Percentiles rank a stretch among this genome's conserved stretches.
These are phyloP conservation scores for Ascodesmis nigricans DNA, from an alignment of 495 filamentous ascomycete genomes.

Conservation along the genomic window DNA sequence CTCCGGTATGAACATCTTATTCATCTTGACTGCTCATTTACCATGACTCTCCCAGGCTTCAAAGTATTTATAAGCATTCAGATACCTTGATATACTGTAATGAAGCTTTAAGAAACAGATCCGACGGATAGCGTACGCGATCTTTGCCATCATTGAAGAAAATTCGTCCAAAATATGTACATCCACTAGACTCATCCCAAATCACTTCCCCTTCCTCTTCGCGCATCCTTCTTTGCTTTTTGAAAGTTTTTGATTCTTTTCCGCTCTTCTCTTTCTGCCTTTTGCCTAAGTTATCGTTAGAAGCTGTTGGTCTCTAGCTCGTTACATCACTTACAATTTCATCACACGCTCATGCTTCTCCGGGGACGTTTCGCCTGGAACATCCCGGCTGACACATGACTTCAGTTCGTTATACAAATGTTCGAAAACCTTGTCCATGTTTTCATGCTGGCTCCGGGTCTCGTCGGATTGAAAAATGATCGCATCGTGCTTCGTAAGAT, in stretches of 20 bases:
- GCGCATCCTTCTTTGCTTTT: constrained; percentile 2
- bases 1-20: too few relatives aligned
- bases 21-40: too few relatives aligned
- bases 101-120: too few relatives aligned
- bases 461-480: constrained; percentile 48
- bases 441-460: constrained; percentile 40
- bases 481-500: constrained; percentile 28
- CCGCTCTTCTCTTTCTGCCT: background rate
- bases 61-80: too few relatives aligned
- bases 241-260: constrained; percentile 1
- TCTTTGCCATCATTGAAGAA: too few relatives aligned
- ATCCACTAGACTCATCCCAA: too few relatives aligned
- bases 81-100: too few relatives aligned
- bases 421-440: constrained; percentile 40
- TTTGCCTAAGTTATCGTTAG: constrained; percentile 1
- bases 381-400: background rate
- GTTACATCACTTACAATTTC: constrained; percentile 7
- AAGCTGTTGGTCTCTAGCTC: too few relatives aligned
- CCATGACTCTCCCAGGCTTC: too few relatives aligned
- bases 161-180: too few relatives aligned
- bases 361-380: constrained; percentile 6
- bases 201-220: constrained; percentile 1
- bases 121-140: too few relatives aligned
- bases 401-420: constrained; percentile 28
- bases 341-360: constrained; percentile 5